Evolutionary conservation across 2,329 filamentous ascomycete species (phyloP).

Genomic region (Colletotrichum paranaense): DNA sequence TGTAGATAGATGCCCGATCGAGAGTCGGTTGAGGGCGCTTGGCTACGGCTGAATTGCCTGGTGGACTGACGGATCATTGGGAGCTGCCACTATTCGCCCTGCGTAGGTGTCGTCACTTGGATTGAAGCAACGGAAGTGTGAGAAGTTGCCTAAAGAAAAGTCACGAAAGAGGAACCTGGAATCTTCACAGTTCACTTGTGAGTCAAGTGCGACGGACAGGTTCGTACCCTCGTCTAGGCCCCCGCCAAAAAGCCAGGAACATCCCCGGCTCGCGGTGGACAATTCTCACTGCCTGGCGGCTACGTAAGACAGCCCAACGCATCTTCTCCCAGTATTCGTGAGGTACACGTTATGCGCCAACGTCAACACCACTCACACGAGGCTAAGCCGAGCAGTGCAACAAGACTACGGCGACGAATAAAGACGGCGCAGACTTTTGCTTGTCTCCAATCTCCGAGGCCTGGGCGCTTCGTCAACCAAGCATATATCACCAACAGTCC

Average conservation of each 20-base stretch:
- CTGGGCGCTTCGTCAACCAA: slow-evolving; percentile 28
- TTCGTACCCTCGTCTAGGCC: neutral
- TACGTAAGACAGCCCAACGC: slow-evolving; percentile 26
- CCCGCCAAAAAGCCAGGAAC: slow-evolving; percentile 24
- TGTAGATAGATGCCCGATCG: slow-evolving; percentile 2
- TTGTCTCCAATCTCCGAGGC: slow-evolving; percentile 17
- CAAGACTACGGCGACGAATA: neutral
- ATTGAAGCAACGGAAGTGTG: neutral
- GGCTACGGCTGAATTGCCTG: neutral
- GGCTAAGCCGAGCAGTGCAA: neutral
- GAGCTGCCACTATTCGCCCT: neutral
- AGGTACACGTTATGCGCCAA: slow-evolving; percentile 28
- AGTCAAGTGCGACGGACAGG: slow-evolving; percentile 6
- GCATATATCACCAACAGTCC: slow-evolving; percentile 12
- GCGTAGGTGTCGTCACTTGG: too few species aligned
- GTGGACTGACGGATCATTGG: neutral
- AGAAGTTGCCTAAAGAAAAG: neutral
- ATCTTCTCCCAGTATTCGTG: neutral
- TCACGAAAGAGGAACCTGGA: neutral
- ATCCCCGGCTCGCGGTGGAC: slow-evolving; percentile 9
- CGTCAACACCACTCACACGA: slow-evolving; percentile 29
- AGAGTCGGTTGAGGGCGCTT: neutral
- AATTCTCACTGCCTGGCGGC: slow-evolving; percentile 29
- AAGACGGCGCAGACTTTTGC: neutral
- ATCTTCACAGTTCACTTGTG: neutral